Percentiles rank a stretch among this genome's conserved stretches.
Evolutionary conservation across 768 basidiomycete species (phyloP).

Genomic region (Tylopilus cervinicoccineus): DNA sequence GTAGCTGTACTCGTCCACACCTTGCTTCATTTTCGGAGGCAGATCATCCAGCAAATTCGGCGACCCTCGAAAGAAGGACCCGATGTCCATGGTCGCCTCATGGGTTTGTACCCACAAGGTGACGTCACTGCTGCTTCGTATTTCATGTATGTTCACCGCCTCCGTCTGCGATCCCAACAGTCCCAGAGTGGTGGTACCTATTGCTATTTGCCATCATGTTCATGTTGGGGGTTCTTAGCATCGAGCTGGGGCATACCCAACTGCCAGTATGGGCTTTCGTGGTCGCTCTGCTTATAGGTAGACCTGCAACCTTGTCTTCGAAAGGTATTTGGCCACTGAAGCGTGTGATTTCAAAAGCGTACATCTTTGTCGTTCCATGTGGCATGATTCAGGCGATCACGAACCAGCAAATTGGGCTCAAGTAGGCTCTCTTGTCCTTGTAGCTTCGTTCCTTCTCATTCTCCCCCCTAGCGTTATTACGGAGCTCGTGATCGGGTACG

Average conservation of each 20-base stretch:
- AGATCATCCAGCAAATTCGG: conserved; percentile 69
- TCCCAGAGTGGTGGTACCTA: conserved; percentile 86
- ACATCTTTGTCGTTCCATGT: conserved; percentile 47
- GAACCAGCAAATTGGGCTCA: conserved; percentile 70
- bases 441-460: conserved; percentile 1
- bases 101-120: conserved; percentile 62
- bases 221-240: conserved; percentile 61
- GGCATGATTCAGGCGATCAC: conserved; percentile 70
- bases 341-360: conserved; percentile 33
- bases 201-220: conserved; percentile 70
- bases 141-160: not conserved
- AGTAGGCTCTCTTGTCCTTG: conserved; percentile 27
- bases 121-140: not conserved
- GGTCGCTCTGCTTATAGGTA: conserved; percentile 55
- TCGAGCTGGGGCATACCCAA: conserved; percentile 68
- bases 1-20: conserved; percentile 29
- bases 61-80: conserved; percentile 72
- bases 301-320: conserved; percentile 6
- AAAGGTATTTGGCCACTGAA: too few relatives aligned
- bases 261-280: conserved; percentile 71
- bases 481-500: conserved; percentile 67
- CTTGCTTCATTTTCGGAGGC: conserved; percentile 68
- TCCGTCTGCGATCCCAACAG: conserved; percentile 27
- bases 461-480: conserved; percentile 60
- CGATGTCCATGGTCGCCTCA: conserved; percentile 83